Evolutionary conservation across 2,329 filamentous ascomycete species (phyloP).

Genomic region (Apiospora marii): DNA sequence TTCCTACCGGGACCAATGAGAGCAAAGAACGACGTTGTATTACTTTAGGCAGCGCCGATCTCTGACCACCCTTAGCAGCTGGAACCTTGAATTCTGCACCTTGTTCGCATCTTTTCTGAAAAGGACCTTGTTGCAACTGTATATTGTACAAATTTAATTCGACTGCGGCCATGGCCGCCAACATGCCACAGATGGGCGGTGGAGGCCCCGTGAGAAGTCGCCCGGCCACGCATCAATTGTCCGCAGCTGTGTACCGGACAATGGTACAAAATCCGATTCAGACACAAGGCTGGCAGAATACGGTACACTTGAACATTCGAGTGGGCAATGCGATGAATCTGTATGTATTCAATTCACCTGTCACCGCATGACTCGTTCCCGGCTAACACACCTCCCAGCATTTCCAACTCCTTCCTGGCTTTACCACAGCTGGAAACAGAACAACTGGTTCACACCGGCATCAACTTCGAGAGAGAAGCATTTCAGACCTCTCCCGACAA

Average conservation of each 20-base stretch:
- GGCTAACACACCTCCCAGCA: conserved; percentile 45
- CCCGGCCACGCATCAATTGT: conserved; percentile 50
- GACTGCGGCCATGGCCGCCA: conserved; percentile 65
- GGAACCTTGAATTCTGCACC: background rate
- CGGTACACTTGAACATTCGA: conserved; percentile 42
- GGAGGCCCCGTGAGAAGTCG: conserved; percentile 54
- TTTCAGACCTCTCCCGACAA: conserved; percentile 57
- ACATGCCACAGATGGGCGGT: conserved; percentile 64
- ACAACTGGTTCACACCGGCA: conserved; percentile 51
- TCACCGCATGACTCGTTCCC: background rate
- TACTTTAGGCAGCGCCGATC: conserved; percentile 13
- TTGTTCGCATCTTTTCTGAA: background rate
- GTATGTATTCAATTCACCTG: conserved; percentile 37
- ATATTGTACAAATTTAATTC: conserved; percentile 25
- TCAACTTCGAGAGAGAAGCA: conserved; percentile 57
- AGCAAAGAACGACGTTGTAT: conserved; percentile 10
- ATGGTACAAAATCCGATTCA: conserved; percentile 29
- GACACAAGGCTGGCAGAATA: conserved; percentile 43
- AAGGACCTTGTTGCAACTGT: conserved; percentile 30
- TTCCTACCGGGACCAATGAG: conserved; percentile 8
- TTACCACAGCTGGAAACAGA: conserved; percentile 50
- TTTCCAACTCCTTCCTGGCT: conserved; percentile 59
- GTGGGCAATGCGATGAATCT: conserved; percentile 45
- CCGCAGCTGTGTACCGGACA: conserved; percentile 48
- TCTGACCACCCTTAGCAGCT: conserved; percentile 3